Evolutionary conservation across 1,284 basidiomycete species (phyloP).

Genomic region (Stygiomarasmius scandens): DNA sequence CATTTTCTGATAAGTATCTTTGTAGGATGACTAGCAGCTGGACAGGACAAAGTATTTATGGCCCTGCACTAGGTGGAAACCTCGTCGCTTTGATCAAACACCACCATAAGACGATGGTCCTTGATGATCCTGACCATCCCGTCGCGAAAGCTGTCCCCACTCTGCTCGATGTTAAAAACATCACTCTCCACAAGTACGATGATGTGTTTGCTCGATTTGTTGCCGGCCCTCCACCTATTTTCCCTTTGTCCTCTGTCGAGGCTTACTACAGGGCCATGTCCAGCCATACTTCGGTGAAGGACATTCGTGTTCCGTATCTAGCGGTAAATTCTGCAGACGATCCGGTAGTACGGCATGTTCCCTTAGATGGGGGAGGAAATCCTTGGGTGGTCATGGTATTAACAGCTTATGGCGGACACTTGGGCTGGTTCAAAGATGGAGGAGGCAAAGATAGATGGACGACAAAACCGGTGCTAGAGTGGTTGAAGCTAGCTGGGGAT

Average conservation of each 20-base stretch:
- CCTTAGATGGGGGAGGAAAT: constrained; percentile 58
- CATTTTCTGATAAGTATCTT: neutral
- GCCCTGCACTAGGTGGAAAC: constrained; percentile 81
- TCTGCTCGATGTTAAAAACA: constrained; percentile 50
- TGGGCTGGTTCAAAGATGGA: constrained; percentile 87
- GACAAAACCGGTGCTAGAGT: constrained; percentile 73
- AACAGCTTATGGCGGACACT: constrained; percentile 86
- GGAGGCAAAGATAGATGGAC: constrained; percentile 62
- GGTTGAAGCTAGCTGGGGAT: constrained; percentile 64
- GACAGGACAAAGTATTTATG: constrained; percentile 75
- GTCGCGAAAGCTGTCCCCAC: constrained; percentile 51
- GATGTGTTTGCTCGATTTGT: constrained; percentile 68
- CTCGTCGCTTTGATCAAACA: constrained; percentile 67
- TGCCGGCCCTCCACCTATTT: constrained; percentile 79
- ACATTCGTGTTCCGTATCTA: constrained; percentile 73
- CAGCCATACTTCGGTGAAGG: constrained; percentile 53
- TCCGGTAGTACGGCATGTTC: constrained; percentile 77
- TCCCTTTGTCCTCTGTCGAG: constrained; percentile 53
- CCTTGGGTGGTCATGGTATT: constrained; percentile 71
- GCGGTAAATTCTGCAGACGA: constrained; percentile 91
- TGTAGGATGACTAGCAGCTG: constrained; percentile 64
- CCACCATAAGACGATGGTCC: constrained; percentile 53
- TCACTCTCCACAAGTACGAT: constrained; percentile 66
- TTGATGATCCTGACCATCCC: constrained; percentile 50
- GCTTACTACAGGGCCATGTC: constrained; percentile 26